Conservation (phyloP, 2,329 filamentous ascomycete species). For the Pyricularia pennisetigena region DNA sequence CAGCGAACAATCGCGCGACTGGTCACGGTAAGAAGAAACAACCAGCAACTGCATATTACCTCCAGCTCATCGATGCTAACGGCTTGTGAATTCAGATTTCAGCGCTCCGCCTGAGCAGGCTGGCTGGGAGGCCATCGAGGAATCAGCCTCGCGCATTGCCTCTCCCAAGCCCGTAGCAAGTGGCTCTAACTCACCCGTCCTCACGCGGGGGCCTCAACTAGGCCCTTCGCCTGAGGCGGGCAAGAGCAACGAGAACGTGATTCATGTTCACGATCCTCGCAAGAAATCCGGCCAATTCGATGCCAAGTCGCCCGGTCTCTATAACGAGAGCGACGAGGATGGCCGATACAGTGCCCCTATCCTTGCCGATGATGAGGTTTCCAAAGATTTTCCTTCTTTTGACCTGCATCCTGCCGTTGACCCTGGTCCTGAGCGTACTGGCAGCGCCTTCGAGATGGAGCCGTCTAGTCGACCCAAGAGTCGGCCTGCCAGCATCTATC, state of each 20-base stretch:
- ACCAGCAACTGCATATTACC: no score
- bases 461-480: conserved; percentile 10
- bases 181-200: conserved; percentile 26
- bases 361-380: conserved; percentile 77
- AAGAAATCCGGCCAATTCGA: conserved; percentile 32
- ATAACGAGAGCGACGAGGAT: conserved; percentile 45
- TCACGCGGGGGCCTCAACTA: conserved; percentile 14
- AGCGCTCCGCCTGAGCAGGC: conserved; percentile 86
- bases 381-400: conserved; percentile 59
- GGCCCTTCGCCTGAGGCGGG: conserved; percentile 18
- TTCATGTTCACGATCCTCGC: conserved; percentile 67
- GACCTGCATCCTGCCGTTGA: conserved; percentile 72
- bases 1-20: conserved; percentile 40
- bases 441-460: conserved; percentile 46
- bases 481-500: conserved; percentile 50
- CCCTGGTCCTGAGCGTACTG: conserved; percentile 56
- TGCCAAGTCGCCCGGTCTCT: conserved; percentile 21
- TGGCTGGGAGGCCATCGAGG: conserved; percentile 77
- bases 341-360: conserved; percentile 66
- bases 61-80: background rate
- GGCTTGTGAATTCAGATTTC: conserved; percentile 33
- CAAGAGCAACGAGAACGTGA: conserved; percentile 46
- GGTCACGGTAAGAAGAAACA: conserved; percentile 35
- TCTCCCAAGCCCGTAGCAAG: conserved; percentile 50
- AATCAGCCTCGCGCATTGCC: conserved; percentile 67